phyloP scores from a whole-genome alignment of 2,329 filamentous ascomycete genomes.

The Penicillium sp. region DNA sequence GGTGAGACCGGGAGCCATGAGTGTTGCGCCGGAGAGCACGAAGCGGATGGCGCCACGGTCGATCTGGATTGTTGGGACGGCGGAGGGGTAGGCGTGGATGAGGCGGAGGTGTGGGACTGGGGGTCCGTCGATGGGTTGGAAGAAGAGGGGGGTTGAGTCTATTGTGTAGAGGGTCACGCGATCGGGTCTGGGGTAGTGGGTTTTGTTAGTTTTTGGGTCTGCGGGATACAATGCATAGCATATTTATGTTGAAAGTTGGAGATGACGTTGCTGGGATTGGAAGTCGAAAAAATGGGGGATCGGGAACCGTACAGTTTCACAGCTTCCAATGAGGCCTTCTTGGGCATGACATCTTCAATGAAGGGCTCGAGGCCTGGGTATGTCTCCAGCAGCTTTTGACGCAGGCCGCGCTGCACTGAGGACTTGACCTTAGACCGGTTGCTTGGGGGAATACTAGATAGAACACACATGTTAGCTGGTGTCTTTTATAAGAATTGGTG shows the following conservation, averaged over 20 bases:
- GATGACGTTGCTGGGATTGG: not conserved
- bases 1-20: slow-evolving; percentile 95
- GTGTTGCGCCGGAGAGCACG: slow-evolving; percentile 85
- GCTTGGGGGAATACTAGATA: slow-evolving; percentile 66
- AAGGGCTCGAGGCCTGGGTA: slow-evolving; percentile 83
- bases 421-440: slow-evolving; percentile 97
- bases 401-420: slow-evolving; percentile 83
- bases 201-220: not conserved
- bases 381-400: slow-evolving; percentile 75
- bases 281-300: not conserved
- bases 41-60: slow-evolving; percentile 96
- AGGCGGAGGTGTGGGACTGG: slow-evolving; percentile 85
- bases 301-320: slow-evolving; percentile 69
- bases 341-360: slow-evolving; percentile 93
- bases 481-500: not conserved
- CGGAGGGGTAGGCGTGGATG: slow-evolving; percentile 83
- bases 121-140: slow-evolving; percentile 74
- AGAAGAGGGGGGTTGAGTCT: slow-evolving; percentile 78
- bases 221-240: slow-evolving; percentile 1
- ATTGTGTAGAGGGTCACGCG: slow-evolving; percentile 85
- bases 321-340: slow-evolving; percentile 85
- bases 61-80: slow-evolving; percentile 82
- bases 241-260: not conserved
- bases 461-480: slow-evolving; percentile 6
- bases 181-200: slow-evolving; percentile 61